Evolutionary conservation across 2,329 filamentous ascomycete species (phyloP).

Genomic region (Emericellopsis atlantica): DNA sequence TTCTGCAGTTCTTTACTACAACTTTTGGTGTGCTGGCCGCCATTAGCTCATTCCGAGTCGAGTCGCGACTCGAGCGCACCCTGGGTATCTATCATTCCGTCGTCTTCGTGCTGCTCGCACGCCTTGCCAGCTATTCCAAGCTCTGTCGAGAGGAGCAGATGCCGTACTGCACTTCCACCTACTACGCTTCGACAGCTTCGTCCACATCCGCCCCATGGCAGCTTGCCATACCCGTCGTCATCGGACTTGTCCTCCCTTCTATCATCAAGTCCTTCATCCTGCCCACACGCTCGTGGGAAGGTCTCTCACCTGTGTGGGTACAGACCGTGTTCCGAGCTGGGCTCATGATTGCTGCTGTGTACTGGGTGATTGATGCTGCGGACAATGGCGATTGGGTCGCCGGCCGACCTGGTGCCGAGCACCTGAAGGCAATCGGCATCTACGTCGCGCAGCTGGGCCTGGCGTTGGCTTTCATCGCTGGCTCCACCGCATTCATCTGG

Average conservation of each 20-base stretch:
- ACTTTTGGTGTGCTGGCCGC: conserved; percentile 74
- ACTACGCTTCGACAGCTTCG: conserved; percentile 83
- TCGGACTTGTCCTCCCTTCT: conserved; percentile 58
- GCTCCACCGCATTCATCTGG: conserved; percentile 75
- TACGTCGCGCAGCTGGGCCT: conserved; percentile 71
- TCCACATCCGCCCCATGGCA: conserved; percentile 93
- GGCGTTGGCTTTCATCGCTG: conserved; percentile 69
- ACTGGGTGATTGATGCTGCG: conserved; percentile 83
- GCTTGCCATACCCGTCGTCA: conserved; percentile 63
- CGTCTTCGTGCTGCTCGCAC: conserved; percentile 66
- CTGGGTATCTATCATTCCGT: conserved; percentile 77
- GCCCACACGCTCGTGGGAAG: conserved; percentile 78
- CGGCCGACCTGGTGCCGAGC: conserved; percentile 34
- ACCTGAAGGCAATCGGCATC: conserved; percentile 62
- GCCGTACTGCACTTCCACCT: conserved; percentile 90
- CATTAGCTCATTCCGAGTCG: conserved; percentile 62
- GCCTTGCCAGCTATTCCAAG: conserved; percentile 75
- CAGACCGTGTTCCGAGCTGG: conserved; percentile 66
- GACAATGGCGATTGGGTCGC: conserved; percentile 76
- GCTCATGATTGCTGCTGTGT: conserved; percentile 62
- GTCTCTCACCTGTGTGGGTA: conserved; percentile 75
- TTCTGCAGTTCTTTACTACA: conserved; percentile 78
- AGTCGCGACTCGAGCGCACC: conserved; percentile 52
- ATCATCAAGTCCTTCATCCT: conserved; percentile 70
- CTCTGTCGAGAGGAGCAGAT: conserved; percentile 97